Base-by-base conservation (phyloP, 345 rosid genomes). In the Melaleuca quinquenervia region DNA sequence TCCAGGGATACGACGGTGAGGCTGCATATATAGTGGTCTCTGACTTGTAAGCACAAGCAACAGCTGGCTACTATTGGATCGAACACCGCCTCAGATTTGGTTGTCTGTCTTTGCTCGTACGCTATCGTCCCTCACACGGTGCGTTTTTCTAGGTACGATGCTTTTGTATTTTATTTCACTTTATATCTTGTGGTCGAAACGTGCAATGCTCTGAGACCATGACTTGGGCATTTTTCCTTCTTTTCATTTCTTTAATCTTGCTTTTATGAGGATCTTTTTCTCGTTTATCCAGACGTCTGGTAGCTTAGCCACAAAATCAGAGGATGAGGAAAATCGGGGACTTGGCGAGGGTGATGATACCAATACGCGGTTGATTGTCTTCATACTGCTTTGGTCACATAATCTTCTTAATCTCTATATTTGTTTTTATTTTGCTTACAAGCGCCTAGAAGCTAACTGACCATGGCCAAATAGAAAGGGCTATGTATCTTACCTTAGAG, bases 51-150 rank as follows among this genome's bases (percentile, higher is more conserved):
- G 45, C 16, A 64, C 45, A 32, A 32, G 45, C 45, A 45, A 29
- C 41, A 32, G 12, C 6, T 64, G 76, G 76, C 76, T 15, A 29
- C 76, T 15, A 29, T 29, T 14, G 44, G 15, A 29, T 64, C 64
- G 53, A 83, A 76, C 88, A 85, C 88, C 87, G 87, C 90, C 90
- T 62, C 82, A 45, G 52, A 83, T 49, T 86, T 60, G 27, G 56
- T 29, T 70, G 20, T 14, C 26, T 83, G 62, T 48, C 85, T 83
- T 52, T 86, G 50, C 22, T 27, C 74, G 80, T 85, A 86, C 85
- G 90, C 55, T 36, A 84, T 83, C 86, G 49, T 88, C 89, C 64
- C 84, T 62, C 62, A 80, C 95, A 91, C 94, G 96, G 75, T 85
- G 90, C 70, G 90, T 82, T 86, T 51, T n/a, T 55, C 78, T 64